Evolutionary conservation across 2,329 filamentous ascomycete genomes (phyloP).

Genomic region (Aureobasidium sp.): DNA sequence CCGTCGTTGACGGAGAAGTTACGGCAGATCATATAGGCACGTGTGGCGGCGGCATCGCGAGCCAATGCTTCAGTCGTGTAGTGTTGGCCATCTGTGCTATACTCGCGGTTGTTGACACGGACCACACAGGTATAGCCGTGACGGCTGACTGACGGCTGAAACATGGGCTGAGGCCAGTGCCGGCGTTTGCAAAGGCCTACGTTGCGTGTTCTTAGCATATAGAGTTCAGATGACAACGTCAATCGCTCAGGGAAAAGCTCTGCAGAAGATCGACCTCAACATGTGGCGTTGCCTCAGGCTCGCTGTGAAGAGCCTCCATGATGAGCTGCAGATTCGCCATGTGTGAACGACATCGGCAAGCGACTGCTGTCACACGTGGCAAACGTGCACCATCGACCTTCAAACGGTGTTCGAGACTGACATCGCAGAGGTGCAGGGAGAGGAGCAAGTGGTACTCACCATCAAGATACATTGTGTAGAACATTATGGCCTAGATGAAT

Average conservation of each 20-base stretch:
- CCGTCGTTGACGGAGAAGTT: constrained; percentile 97
- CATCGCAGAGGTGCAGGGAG: neutral
- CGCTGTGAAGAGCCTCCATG: neutral
- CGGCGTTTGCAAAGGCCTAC: constrained; percentile 88
- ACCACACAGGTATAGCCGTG: constrained; percentile 83
- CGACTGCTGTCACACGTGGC: neutral
- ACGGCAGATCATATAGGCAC: constrained; percentile 93
- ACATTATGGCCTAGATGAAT: neutral
- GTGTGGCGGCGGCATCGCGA: constrained; percentile 89
- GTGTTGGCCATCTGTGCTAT: constrained; percentile 72
- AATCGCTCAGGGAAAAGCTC: too few relatives aligned
- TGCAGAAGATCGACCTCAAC: too few relatives aligned
- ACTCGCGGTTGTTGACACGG: constrained; percentile 92
- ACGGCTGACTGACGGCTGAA: constrained; percentile 69
- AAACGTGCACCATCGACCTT: neutral
- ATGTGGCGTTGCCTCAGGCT: neutral
- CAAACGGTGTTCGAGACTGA: neutral
- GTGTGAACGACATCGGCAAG: neutral
- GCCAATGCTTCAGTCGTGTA: constrained; percentile 78
- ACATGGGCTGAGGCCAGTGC: constrained; percentile 85
- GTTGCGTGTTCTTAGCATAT: neutral
- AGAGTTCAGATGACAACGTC: too few relatives aligned
- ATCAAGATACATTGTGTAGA: constrained; percentile 16
- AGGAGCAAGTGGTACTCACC: constrained; percentile 2
- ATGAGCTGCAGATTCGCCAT: neutral